phyloP scores from a whole-genome alignment of 2,329 filamentous ascomycete genomes.

The Calonectria pauciramosa region DNA sequence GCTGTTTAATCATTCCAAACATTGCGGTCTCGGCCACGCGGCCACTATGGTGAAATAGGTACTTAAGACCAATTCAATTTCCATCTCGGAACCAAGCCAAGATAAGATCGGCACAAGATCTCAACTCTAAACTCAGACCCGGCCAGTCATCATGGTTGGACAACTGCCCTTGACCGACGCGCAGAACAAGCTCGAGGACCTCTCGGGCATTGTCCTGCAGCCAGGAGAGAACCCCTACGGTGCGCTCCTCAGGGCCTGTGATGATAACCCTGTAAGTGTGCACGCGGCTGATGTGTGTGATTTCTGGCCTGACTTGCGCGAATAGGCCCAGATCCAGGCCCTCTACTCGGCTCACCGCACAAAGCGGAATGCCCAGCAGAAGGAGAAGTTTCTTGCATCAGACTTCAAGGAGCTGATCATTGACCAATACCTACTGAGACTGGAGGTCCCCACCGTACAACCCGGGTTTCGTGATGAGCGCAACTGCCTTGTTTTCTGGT shows the following conservation, averaged over 20 bases:
- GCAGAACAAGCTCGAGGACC: slow-evolving; percentile 66
- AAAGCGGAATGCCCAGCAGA: slow-evolving; percentile 82
- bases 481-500: slow-evolving; percentile 91
- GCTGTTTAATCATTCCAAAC: background rate
- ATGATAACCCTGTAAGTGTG: slow-evolving; percentile 73
- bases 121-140: no score
- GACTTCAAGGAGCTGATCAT: slow-evolving; percentile 80
- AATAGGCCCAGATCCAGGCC: slow-evolving; percentile 75
- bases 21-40: background rate
- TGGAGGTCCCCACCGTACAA: slow-evolving; percentile 74
- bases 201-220: slow-evolving; percentile 64
- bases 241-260: slow-evolving; percentile 77
- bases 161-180: slow-evolving; percentile 50
- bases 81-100: background rate
- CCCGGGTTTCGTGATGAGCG: slow-evolving; percentile 81
- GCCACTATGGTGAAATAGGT: background rate
- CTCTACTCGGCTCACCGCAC: slow-evolving; percentile 82
- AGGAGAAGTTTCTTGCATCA: slow-evolving; percentile 76
- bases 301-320: slow-evolving; percentile 2
- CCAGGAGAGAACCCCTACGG: slow-evolving; percentile 81
- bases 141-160: slow-evolving; percentile 7
- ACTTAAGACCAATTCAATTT: background rate
- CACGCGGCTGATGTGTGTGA: background rate
- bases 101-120: background rate
- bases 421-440: slow-evolving; percentile 80